Base-by-base conservation (phyloP, 495 filamentous ascomycete genomes). In the Lasiosphaeria hispida region DNA sequence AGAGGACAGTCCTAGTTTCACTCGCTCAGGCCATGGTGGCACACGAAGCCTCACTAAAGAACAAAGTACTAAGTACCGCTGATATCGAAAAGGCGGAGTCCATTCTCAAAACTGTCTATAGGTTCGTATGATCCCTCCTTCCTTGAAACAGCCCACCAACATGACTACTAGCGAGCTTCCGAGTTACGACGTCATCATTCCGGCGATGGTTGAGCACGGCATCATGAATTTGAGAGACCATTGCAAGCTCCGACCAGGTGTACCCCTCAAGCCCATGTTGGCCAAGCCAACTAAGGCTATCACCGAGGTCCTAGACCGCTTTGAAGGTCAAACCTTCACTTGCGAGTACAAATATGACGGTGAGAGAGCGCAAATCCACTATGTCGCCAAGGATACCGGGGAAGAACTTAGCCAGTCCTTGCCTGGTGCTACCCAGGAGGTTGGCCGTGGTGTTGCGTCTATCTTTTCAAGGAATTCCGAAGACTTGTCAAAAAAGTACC, bases 281-380 rank as follows among this genome's bases (percentile, higher is more conserved):
- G 94, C 94, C 6, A 97, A 97, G 63, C 95, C 94, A 1, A 98
- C 95, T 0, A 98, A 98, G 72, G 91, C 94, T n/a, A 97, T 98
- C 62, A 95, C 91, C 0, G 94, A 98, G 72, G 95, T 98, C 0
- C 84, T 97, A 1, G 94, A 98, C 73, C 89, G 95, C 13, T 98
- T 98, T 63, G 94, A 97, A 74, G 85, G 88, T 37, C 92, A 95
- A 69, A 87, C 88, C 6, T 98, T 97, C 62, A 97, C 94, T 13
- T 98, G 95, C 75, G 94, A 98, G 67, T 98, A 96, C 77, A 98
- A 98, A 67, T 98, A 98, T 64, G 94, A 98, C 63, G 94, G 94
- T 30, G 94, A 98, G 71, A 79, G 94, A 66, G 93, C 95, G 13
- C 94, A 98, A 72, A 97, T 98, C 44, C 94, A 98, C 69, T 98